Conservation (phyloP, 2,329 filamentous ascomycete genomes). For the Monilinia fructigena region DNA sequence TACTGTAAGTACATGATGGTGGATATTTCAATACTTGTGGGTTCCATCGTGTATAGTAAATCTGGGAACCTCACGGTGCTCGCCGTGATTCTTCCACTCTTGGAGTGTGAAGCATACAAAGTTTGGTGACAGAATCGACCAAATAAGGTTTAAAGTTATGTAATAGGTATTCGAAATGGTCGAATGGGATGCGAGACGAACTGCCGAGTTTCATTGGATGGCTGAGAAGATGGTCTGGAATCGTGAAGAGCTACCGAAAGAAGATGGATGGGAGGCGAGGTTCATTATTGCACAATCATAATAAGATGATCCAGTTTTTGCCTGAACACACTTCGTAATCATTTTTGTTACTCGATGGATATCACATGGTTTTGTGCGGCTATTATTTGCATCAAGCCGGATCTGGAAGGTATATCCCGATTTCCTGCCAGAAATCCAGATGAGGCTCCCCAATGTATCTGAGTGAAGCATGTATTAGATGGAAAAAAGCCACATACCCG, state of each 20-base stretch:
- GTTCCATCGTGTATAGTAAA: conserved; percentile 4
- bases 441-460: conserved; percentile 2
- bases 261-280: not conserved
- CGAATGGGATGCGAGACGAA: not conserved
- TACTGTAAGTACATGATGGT: no score
- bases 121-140: not conserved
- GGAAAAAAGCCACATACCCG: not conserved
- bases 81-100: conserved; percentile 13
- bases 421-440: no score
- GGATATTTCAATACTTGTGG: not conserved
- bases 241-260: not conserved
- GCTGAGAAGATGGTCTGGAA: conserved; percentile 11
- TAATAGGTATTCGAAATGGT: conserved; percentile 4
- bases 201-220: conserved; percentile 6
- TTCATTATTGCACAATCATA: not conserved
- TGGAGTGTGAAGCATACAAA: not conserved
- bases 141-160: conserved; percentile 6
- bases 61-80: not conserved
- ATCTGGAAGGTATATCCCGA: not conserved
- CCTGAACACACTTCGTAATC: no score
- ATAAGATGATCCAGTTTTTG: not conserved
- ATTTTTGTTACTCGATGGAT: conserved; percentile 10
- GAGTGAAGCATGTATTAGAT: not conserved
- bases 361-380: conserved; percentile 2
- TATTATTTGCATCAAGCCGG: not conserved